Base-by-base conservation (phyloP, 2,329 filamentous ascomycete genomes). In the Dactylonectria estremocensis region DNA sequence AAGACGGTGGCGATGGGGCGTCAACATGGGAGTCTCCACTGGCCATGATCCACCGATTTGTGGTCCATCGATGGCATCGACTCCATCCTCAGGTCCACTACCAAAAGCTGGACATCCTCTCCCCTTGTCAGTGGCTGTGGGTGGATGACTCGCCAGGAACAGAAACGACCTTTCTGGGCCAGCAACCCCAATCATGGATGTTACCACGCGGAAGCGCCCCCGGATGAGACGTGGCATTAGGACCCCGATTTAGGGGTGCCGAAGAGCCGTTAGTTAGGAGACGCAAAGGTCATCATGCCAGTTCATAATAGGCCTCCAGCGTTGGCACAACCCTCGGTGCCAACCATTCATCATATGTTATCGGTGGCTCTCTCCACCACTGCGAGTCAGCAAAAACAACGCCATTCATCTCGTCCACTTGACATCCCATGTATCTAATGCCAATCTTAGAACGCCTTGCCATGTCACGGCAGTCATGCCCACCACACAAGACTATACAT, bases 81-180 rank as follows among this genome's bases (percentile, higher is more conserved):
- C 61, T 58, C 57, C 59, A 56, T 48, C 43, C 50, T 49, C 58
- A 14, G 63, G 56, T 63, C 68, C 70, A 72, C 66, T 50, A 18
- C 53, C 22, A 60, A 43, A 59, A 61, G 54, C 10, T 24, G 58
- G 37, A 54, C 33, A 24, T 53, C 56, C 37, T 60, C 31, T 33
- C n/a, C 55, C 24, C 18, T 16, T 10, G 16, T 18, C 24, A 16
- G 24, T 28, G 13, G 13, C 33, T 40, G 35, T 56, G 58, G 28
- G 37, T 59, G 40, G 49, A 61, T 55, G 59, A 53, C 59, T 55
- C 59, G 59, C 56, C 45, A 59, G 57, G 33, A 14, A 53, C 50
- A 53, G 50, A 28, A 53, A 53, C 50, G 14, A 31, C 20, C 50
- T 20, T 53, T 53, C 28, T 53, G 28, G n/a, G 33, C 28, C 50